Evolutionary conservation across 768 basidiomycete genomes (phyloP).

Genomic region (Russula sp.): DNA sequence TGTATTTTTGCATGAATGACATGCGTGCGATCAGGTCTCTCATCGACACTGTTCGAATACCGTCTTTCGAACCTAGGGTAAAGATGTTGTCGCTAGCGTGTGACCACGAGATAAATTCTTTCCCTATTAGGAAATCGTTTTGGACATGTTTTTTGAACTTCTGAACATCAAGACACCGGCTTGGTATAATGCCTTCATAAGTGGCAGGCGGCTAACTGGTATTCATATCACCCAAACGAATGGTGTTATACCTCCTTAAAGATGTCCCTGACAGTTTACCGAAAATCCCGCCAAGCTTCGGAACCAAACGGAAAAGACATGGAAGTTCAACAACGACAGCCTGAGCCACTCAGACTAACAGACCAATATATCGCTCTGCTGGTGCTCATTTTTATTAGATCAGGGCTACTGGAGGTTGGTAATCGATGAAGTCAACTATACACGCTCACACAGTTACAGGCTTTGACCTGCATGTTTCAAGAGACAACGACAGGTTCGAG

Average conservation of each 20-base stretch:
- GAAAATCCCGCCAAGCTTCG: conserved; percentile 19
- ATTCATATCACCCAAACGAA: conserved; percentile 3
- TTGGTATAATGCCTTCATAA: conserved; percentile 91
- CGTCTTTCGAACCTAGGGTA: conserved; percentile 81
- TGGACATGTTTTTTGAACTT: conserved; percentile 92
- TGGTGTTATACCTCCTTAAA: not conserved
- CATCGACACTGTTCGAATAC: conserved; percentile 81
- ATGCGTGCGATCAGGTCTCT: conserved; percentile 80
- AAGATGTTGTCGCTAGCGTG: conserved; percentile 23
- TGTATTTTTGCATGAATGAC: conserved; percentile 91
- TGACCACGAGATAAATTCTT: not conserved
- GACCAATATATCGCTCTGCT: conserved; percentile 91
- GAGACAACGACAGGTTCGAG: conserved; percentile 67
- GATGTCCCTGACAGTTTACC: conserved; percentile 50
- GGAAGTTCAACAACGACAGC: conserved; percentile 33
- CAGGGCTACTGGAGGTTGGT: conserved; percentile 82
- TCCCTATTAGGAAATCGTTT: conserved; percentile 67
- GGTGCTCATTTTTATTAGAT: conserved; percentile 75
- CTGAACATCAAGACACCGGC: conserved; percentile 88
- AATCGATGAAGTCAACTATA: not conserved
- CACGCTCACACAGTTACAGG: conserved; percentile 40
- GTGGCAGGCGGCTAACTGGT: conserved; percentile 85
- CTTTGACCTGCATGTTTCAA: conserved; percentile 78
- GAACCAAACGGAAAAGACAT: conserved; percentile 26
- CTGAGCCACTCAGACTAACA: conserved; percentile 69